phyloP scores from a whole-genome alignment of 1,284 basidiomycete genomes.

The Puccinia coronata region DNA sequence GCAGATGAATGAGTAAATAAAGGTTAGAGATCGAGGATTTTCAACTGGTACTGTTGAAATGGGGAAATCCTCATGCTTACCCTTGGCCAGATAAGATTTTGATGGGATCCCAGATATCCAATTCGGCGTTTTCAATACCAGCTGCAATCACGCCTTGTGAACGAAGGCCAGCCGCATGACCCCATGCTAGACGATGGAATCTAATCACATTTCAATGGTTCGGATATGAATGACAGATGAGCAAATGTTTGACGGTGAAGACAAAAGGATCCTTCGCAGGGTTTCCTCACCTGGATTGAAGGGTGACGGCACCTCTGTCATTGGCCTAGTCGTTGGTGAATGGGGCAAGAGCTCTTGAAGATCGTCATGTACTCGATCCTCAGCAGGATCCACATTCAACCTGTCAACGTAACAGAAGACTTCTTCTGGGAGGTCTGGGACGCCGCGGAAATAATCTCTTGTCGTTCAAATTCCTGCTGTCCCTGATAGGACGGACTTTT shows the following conservation, averaged over 20 bases:
- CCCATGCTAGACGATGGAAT: conserved; percentile 95
- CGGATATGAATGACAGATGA: not conserved
- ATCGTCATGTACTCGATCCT: no score
- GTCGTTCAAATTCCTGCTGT: not conserved
- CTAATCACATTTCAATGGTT: conserved; percentile 61
- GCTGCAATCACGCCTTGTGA: conserved; percentile 84
- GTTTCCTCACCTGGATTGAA: conserved; percentile 30
- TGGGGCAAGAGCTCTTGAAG: no score
- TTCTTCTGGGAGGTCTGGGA: not conserved
- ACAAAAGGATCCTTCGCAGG: not conserved
- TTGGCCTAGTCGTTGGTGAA: conserved; percentile 47
- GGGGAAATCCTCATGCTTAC: conserved; percentile 63
- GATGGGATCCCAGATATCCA: conserved; percentile 88
- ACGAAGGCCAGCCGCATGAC: conserved; percentile 69
- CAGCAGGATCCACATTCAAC: conserved; percentile 38
- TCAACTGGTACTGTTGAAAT: not conserved
- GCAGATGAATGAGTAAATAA: not conserved
- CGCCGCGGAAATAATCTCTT: no score
- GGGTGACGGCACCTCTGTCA: conserved; percentile 19
- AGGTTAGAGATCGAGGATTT: not conserved
- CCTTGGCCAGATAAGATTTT: conserved; percentile 73
- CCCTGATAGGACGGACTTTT: no score
- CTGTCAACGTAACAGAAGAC: conserved; percentile 17
- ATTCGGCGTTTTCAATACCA: conserved; percentile 93
- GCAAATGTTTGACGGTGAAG: not conserved